Conservation (phyloP, 2,329 filamentous ascomycete genomes). For the Clathrospora elynae region DNA sequence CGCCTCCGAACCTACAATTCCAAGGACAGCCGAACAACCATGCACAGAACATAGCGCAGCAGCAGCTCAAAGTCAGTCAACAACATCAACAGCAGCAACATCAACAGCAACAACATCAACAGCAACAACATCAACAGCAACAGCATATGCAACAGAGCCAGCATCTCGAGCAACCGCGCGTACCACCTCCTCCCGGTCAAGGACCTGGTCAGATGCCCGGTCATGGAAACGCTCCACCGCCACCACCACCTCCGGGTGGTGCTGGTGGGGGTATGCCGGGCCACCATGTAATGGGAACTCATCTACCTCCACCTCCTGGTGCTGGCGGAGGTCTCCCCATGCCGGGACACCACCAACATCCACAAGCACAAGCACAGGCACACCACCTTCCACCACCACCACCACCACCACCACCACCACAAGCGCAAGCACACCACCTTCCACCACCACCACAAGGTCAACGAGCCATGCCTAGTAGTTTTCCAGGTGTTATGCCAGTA, state of each 20-base stretch:
- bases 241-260: no score
- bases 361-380: slow-evolving; percentile 8
- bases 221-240: slow-evolving; percentile 4
- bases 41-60: slow-evolving; percentile 13
- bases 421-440: no score
- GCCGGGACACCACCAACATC: slow-evolving; percentile 17
- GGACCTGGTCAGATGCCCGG: slow-evolving; percentile 7
- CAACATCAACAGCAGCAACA: slow-evolving; percentile 6
- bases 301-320: slow-evolving; percentile 5
- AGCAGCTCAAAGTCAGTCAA: slow-evolving; percentile 6
- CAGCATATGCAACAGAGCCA: slow-evolving; percentile 7
- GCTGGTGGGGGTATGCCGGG: slow-evolving; percentile 1
- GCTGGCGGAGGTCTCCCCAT: slow-evolving; percentile 1
- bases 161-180: slow-evolving; percentile 9
- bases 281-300: not conserved
- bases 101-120: slow-evolving; percentile 3
- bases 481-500: slow-evolving; percentile 15
- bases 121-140: slow-evolving; percentile 9
- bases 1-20: slow-evolving; percentile 9
- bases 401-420: not conserved
- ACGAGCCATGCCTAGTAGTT: slow-evolving; percentile 24
- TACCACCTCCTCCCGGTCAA: slow-evolving; percentile 6
- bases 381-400: slow-evolving; percentile 8
- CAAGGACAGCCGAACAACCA: slow-evolving; percentile 3
- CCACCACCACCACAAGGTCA: not conserved